Evolutionary conservation across 495 filamentous ascomycete genomes (phyloP).

Genomic region (Xylaria castorea): DNA sequence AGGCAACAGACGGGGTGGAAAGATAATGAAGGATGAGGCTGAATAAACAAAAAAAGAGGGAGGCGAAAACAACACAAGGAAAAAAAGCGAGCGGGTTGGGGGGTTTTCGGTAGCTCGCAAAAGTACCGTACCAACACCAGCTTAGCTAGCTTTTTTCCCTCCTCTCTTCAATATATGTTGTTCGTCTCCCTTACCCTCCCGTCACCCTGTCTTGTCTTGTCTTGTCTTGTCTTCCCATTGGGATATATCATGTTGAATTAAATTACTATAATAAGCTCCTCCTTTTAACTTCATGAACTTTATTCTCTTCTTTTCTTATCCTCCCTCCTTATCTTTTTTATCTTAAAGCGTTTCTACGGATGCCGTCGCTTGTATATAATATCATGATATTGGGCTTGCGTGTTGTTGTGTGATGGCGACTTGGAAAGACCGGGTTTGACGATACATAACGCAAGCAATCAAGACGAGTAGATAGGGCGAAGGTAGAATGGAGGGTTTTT

Average conservation of each 20-base stretch:
- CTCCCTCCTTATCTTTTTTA: conserved; percentile 6
- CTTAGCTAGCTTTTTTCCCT: conserved; percentile 19
- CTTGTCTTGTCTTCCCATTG: background rate
- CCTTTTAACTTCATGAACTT: background rate
- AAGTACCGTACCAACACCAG: conserved; percentile 16
- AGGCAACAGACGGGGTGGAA: background rate
- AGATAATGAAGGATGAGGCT: background rate
- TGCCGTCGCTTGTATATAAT: conserved; percentile 12
- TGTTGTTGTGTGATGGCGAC: background rate
- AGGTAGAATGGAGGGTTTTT: background rate
- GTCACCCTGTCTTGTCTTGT: conserved; percentile 7
- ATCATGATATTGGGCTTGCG: background rate
- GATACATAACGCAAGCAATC: background rate
- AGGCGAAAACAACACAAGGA: conserved; percentile 18
- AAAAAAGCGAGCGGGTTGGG: conserved; percentile 29
- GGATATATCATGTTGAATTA: background rate
- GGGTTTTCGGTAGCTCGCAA: conserved; percentile 25
- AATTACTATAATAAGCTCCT: background rate
- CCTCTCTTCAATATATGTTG: conserved; percentile 15
- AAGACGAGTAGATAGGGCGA: background rate
- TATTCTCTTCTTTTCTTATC: conserved; percentile 8
- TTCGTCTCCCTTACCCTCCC: conserved; percentile 7
- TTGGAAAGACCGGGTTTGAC: background rate
- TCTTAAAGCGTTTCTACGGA: background rate
- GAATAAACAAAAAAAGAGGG: conserved; percentile 26